A percentile compares a stretch with the other conserved stretches of the same genome.
Evolutionary conservation across 1,139 yeast species (phyloP).

Genomic region (Lodderomyces elongisporus): DNA sequence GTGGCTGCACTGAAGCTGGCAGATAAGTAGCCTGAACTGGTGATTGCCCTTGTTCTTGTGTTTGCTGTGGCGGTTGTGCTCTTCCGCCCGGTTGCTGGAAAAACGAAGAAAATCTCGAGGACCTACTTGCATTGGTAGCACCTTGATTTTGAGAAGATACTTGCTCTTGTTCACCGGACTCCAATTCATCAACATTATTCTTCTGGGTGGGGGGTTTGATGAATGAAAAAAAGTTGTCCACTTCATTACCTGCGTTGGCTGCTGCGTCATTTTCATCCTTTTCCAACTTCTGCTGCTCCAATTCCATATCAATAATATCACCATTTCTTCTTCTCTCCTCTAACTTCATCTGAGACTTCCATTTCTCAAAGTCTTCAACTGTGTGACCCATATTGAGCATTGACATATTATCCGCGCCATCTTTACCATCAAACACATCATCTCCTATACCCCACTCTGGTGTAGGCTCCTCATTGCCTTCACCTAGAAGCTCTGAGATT

Average conservation of each 20-base stretch:
- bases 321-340: conserved; percentile 54
- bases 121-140: conserved; percentile 19
- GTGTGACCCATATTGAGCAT: conserved; percentile 44
- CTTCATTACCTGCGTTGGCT: conserved; percentile 37
- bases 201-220: conserved; percentile 26
- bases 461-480: conserved; percentile 35
- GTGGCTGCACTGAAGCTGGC: too few species aligned
- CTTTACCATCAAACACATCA: conserved; percentile 6
- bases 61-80: conserved; percentile 1
- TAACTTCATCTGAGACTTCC: conserved; percentile 59
- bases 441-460: conserved; percentile 61
- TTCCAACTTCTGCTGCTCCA: conserved; percentile 10
- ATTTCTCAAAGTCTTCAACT: conserved; percentile 65
- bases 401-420: conserved; percentile 19
- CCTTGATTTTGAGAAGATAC: too few species aligned
- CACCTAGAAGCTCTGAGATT: conserved; percentile 31
- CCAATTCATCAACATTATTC: conserved; percentile 11
- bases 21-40: not conserved
- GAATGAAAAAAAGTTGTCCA: conserved; percentile 50
- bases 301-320: conserved; percentile 28
- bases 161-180: not conserved
- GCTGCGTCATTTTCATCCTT: conserved; percentile 12
- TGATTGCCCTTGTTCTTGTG: not conserved
- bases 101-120: conserved; percentile 43
- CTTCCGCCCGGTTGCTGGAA: conserved; percentile 19